Conservation (phyloP, 2,329 filamentous ascomycete species). For the Aspergillus nomiae region DNA sequence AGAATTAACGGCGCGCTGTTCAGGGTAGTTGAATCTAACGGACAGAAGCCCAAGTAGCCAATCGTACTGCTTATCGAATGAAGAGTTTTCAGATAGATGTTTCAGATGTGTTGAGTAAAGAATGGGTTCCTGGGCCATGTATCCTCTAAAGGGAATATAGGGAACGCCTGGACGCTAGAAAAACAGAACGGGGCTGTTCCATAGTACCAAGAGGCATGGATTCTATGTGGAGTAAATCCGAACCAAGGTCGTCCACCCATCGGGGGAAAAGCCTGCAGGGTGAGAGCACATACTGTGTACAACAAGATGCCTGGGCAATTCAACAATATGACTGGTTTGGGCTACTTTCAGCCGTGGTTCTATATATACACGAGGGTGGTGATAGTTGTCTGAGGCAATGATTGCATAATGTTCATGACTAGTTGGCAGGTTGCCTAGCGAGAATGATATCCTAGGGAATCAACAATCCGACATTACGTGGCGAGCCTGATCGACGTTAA, state of each 20-base stretch:
- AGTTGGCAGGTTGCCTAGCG: neutral
- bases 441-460: neutral
- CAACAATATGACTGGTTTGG: neutral
- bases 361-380: slow-evolving; percentile 2
- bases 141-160: neutral
- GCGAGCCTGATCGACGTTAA: slow-evolving; percentile 8
- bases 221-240: neutral
- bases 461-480: slow-evolving; percentile 6
- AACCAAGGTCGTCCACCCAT: neutral
- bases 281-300: neutral
- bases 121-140: neutral
- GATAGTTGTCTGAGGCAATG: neutral
- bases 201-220: neutral
- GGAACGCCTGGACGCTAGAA: neutral
- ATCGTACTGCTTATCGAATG: neutral
- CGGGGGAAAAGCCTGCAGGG: slow-evolving; percentile 6
- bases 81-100: neutral
- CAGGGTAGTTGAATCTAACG: neutral
- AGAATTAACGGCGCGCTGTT: neutral
- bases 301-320: neutral
- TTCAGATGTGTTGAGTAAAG: neutral
- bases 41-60: neutral
- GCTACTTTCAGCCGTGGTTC: neutral
- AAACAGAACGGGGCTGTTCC: neutral
- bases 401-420: neutral